phyloP scores from a whole-genome alignment of 805 yeast species.

The Maudiozyma barnettii region DNA sequence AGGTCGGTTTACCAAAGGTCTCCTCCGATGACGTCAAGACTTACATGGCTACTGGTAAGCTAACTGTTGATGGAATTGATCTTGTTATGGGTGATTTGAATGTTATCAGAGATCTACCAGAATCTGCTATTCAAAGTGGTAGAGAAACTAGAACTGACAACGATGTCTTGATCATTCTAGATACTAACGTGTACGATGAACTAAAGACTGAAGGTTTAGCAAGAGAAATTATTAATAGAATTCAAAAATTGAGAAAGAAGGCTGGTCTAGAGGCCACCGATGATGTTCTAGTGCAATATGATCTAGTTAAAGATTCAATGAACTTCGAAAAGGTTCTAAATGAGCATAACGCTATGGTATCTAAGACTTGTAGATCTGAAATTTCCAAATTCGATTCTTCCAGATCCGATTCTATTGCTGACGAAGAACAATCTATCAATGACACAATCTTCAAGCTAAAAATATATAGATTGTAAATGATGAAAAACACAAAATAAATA shows the following conservation, averaged over 20 bases:
- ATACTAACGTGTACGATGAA: conserved; percentile 78
- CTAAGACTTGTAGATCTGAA: conserved; percentile 64
- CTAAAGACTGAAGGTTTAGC: conserved; percentile 90
- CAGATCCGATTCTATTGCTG: conserved; percentile 53
- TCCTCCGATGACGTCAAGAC: conserved; percentile 74
- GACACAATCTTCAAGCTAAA: conserved; percentile 73
- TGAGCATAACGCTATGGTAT: conserved; percentile 56
- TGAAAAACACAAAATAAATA: not conserved
- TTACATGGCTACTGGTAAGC: conserved; percentile 61
- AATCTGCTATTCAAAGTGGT: conserved; percentile 50
- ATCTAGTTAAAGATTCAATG: conserved; percentile 52
- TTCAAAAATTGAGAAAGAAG: conserved; percentile 95
- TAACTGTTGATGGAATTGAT: conserved; percentile 82
- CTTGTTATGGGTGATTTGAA: conserved; percentile 81
- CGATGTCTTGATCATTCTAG: conserved; percentile 84
- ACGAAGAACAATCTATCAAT: conserved; percentile 78
- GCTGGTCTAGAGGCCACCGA: conserved; percentile 91
- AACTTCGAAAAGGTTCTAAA: conserved; percentile 52
- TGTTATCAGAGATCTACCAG: conserved; percentile 84
- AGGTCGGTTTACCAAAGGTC: conserved; percentile 80
- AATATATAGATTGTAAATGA: conserved; percentile 52
- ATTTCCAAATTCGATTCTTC: conserved; percentile 36
- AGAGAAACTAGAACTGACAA: conserved; percentile 81
- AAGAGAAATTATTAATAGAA: conserved; percentile 92
- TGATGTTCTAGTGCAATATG: conserved; percentile 81